These are phyloP conservation scores for Pythium volutum DNA, from an alignment of 352 stramenopile genomes.

Conservation along the genomic window DNA sequence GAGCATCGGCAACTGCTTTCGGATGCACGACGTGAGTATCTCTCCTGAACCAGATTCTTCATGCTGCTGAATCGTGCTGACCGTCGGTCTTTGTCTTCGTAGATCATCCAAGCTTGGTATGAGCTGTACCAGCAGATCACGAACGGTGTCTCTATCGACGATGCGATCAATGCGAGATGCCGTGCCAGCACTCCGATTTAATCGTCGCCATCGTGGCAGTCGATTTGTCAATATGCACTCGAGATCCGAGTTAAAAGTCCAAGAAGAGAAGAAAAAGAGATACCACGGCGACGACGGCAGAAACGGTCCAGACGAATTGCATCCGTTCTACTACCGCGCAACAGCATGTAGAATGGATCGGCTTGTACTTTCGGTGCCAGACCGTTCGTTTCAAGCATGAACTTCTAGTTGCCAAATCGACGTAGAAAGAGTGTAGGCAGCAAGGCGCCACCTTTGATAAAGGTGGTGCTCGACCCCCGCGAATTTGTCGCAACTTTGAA, in stretches of 20 bases:
- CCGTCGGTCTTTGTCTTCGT: neutral
- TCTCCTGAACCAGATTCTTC: no score
- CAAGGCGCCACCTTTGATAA: neutral
- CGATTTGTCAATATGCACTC: slow-evolving; percentile 17
- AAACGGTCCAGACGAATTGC: neutral
- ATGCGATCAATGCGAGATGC: slow-evolving; percentile 11
- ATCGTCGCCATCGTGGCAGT: neutral
- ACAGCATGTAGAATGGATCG: neutral
- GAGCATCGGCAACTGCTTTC: slow-evolving; percentile 80
- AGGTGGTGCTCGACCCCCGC: neutral
- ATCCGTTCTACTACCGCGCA: neutral
- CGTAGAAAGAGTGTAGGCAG: neutral
- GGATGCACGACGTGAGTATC: slow-evolving; percentile 73
- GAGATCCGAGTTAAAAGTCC: neutral
- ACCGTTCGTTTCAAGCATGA: neutral
- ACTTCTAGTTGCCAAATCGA: neutral
- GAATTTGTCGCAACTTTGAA: neutral
- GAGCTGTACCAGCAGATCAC: slow-evolving; percentile 33
- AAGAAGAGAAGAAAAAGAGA: slow-evolving; percentile 5
- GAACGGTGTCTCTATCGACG: slow-evolving; percentile 24
- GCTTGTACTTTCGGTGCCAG: neutral
- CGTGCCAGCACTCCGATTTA: neutral
- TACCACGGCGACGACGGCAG: neutral
- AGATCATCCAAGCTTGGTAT: slow-evolving; percentile 41
- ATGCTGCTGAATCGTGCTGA: neutral